phyloP scores from a whole-genome alignment of 306 rosid genomes.

The Trifolium fragiferum region DNA sequence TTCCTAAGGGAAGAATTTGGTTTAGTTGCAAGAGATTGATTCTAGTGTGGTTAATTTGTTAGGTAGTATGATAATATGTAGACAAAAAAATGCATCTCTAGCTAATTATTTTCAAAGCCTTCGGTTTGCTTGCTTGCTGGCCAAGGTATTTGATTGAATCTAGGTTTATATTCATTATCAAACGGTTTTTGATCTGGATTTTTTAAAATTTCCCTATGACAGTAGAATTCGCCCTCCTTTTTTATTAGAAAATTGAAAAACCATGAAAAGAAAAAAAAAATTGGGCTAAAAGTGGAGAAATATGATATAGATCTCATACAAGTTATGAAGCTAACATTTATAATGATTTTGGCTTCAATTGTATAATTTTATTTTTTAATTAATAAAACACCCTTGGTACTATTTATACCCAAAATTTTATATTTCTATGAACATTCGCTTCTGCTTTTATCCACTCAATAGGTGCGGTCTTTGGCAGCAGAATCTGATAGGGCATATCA shows the following conservation, averaged over 20 bases:
- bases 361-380: not conserved
- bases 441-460: constrained; percentile 37
- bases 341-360: constrained; percentile 29
- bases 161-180: constrained; percentile 3
- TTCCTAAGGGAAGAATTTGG: constrained; percentile 9
- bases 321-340: constrained; percentile 20
- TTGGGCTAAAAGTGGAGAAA: constrained; percentile 3
- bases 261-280: not conserved
- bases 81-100: constrained; percentile 26
- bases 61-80: constrained; percentile 26
- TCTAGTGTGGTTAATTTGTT: constrained; percentile 21
- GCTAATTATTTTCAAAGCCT: constrained; percentile 29
- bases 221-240: constrained; percentile 29
- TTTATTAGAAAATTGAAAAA: constrained; percentile 17
- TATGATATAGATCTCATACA: constrained; percentile 10
- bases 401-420: constrained; percentile 27
- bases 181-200: constrained; percentile 14
- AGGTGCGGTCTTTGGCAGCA: constrained; percentile 95
- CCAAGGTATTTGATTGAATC: constrained; percentile 28
- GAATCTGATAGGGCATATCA: constrained; percentile 95
- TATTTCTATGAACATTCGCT: constrained; percentile 34
- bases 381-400: not conserved
- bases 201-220: constrained; percentile 22
- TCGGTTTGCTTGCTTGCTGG: constrained; percentile 24
- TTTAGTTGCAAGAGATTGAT: constrained; percentile 9